Evolutionary conservation across 495 filamentous ascomycete genomes (phyloP), one percentile per base, ranked within the genome.

Genomic region (Penicillium ochrochloron): DNA sequence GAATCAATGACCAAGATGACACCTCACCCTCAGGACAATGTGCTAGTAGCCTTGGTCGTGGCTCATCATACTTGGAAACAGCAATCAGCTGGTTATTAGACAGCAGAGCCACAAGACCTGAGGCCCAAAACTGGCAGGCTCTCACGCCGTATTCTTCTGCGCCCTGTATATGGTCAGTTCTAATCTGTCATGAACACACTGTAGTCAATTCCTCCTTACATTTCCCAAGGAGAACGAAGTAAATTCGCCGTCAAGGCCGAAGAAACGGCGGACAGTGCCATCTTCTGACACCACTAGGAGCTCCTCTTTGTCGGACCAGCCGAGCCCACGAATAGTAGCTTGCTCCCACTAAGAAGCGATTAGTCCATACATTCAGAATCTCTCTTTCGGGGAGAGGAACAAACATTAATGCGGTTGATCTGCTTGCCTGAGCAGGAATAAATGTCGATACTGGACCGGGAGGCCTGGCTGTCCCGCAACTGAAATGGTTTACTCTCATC

Each of bases 291-390:
- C 87, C 5, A 96, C 89, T 9, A 99, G 80, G 17, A 99, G 84
- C 75, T 92, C 92, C 83, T 99, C 95, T 66, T 97, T 92, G 71
- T 97, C 95, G 37, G 94, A 97, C 95, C 95, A 99, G 21, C 95
- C 95, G 19, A 98, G 83, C 11, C 93, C 93, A 73, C 89, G 89
- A 68, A 99, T 92, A 3, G 89, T 83, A 34, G 92, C 92, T 81
- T 94, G 91, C 65, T 99, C 95, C 92, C 94, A 98, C 82, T 92
- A 74, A 23, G 82, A 77, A 8, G n/a, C 10, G 55, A 48, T 69
- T 46, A 64, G 64, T 34, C 25, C 31, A 19, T 14, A 41, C 39
- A 37, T 17, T 29, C 11, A 31, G 7, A 23, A 34, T 8, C 34
- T 2, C 12, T 25, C 17, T 21, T 54, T 39, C 10, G 31, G 23